Percentiles rank a stretch among this genome's conserved stretches.
These are phyloP conservation scores for Fragilaria radians DNA, from an alignment of 108 stramenopile genomes.

Conservation along the genomic window DNA sequence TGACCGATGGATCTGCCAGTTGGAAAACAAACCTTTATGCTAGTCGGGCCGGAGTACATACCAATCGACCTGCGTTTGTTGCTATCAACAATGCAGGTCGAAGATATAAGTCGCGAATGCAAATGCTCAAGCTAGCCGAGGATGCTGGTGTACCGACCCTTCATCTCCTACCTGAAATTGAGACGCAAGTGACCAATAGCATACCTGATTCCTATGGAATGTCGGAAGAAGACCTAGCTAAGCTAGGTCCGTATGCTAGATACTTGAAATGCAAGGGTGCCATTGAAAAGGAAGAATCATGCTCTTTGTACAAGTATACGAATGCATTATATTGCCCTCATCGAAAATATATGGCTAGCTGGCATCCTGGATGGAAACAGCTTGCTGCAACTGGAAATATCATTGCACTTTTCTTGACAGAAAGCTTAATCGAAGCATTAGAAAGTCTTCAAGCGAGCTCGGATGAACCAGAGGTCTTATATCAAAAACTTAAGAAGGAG, in stretches of 20 bases:
- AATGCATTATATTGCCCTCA: conserved; percentile 10
- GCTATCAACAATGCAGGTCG: neutral
- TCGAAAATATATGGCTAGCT: conserved; percentile 19
- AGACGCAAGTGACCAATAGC: neutral
- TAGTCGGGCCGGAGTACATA: conserved; percentile 24
- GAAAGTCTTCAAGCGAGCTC: neutral
- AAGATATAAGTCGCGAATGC: neutral
- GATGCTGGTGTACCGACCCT: neutral
- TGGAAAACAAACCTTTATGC: neutral
- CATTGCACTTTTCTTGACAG: conserved; percentile 30
- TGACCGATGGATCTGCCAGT: conserved; percentile 26
- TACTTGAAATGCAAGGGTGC: conserved; percentile 28
- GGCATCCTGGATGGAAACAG: conserved; percentile 49
- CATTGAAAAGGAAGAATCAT: conserved; percentile 16
- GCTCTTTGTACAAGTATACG: neutral
- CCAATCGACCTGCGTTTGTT: conserved; percentile 22
- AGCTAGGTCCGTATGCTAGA: conserved; percentile 22
- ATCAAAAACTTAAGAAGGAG: neutral
- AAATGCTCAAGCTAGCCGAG: neutral
- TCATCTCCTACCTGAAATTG: conserved; percentile 2
- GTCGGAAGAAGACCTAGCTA: conserved; percentile 14
- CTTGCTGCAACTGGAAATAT: conserved; percentile 33
- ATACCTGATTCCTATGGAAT: conserved; percentile 26
- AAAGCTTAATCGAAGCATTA: conserved; percentile 19
- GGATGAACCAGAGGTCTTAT: neutral